Conservation (phyloP, 768 basidiomycete genomes). For the Thelephora ganbajun region DNA sequence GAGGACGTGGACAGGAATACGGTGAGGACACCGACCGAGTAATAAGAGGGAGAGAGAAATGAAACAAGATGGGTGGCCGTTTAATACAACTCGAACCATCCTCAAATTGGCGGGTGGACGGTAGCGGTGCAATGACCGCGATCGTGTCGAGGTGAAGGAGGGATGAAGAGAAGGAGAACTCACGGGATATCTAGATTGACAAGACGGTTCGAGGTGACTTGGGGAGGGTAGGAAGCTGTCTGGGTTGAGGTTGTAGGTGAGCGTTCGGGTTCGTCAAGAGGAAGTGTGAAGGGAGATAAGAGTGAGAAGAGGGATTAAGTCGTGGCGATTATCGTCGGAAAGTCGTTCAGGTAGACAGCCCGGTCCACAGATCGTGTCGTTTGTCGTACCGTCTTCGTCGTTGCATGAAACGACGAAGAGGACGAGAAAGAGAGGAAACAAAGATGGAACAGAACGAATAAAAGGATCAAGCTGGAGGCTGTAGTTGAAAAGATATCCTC, state of each 20-base stretch:
- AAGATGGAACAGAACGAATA: neutral
- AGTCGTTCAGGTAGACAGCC: conserved; percentile 10
- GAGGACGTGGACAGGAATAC: neutral
- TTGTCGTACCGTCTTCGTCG: no score
- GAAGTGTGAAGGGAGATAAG: conserved; percentile 4
- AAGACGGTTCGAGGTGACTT: neutral
- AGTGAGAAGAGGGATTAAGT: conserved; percentile 4
- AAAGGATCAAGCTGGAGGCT: no score
- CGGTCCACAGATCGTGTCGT: conserved; percentile 5
- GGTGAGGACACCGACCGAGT: neutral
- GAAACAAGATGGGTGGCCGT: conserved; percentile 6
- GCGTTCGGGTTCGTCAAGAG: conserved; percentile 1
- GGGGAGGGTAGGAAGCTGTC: conserved; percentile 2
- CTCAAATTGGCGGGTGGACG: conserved; percentile 5
- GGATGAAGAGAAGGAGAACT: conserved; percentile 2
- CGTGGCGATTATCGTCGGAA: conserved; percentile 13
- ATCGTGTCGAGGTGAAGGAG: neutral
- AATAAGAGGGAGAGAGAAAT: conserved; percentile 6
- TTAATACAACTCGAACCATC: conserved; percentile 9
- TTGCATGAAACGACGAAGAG: conserved; percentile 10
- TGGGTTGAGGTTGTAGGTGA: conserved; percentile 5
- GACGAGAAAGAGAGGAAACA: conserved; percentile 12
- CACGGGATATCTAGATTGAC: conserved; percentile 1
- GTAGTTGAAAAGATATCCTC: no score
- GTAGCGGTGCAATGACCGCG: neutral